These are phyloP conservation scores for Dactylellina sp. DNA, from an alignment of 2,329 filamentous ascomycete species.

Conservation along the genomic window DNA sequence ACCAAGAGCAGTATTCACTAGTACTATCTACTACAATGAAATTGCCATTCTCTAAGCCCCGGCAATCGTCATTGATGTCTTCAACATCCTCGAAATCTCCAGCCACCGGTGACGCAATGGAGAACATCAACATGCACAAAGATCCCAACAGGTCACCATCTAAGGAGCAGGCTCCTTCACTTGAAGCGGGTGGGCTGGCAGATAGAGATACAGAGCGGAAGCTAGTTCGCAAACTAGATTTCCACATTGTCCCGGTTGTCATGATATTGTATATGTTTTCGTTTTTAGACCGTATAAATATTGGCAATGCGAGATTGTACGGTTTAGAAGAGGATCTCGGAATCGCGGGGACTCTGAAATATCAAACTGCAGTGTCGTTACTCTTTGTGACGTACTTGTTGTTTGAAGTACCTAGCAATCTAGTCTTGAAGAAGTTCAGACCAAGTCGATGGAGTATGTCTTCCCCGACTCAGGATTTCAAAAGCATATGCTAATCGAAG, in stretches of 20 bases:
- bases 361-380: slow-evolving; percentile 75
- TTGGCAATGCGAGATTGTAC: slow-evolving; percentile 77
- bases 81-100: background rate
- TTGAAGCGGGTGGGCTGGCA: slow-evolving; percentile 15
- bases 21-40: background rate
- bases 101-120: background rate
- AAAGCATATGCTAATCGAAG: slow-evolving; percentile 58
- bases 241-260: slow-evolving; percentile 73
- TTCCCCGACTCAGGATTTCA: background rate
- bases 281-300: slow-evolving; percentile 81
- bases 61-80: background rate
- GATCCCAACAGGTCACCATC: background rate
- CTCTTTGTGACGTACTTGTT: slow-evolving; percentile 73
- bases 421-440: slow-evolving; percentile 73
- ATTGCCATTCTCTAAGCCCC: slow-evolving; percentile 1
- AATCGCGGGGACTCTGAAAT: slow-evolving; percentile 72
- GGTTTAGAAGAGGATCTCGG: slow-evolving; percentile 73
- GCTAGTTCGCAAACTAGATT: slow-evolving; percentile 74
- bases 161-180: slow-evolving; percentile 14
- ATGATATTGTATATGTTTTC: slow-evolving; percentile 79
- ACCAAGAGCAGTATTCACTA: background rate
- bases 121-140: slow-evolving; percentile 14
- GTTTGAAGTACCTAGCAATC: slow-evolving; percentile 75
- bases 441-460: slow-evolving; percentile 70
- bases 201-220: slow-evolving; percentile 64